Evolutionary conservation across 305 asterid genomes (phyloP).

Genomic region (Rubia peregrina): DNA sequence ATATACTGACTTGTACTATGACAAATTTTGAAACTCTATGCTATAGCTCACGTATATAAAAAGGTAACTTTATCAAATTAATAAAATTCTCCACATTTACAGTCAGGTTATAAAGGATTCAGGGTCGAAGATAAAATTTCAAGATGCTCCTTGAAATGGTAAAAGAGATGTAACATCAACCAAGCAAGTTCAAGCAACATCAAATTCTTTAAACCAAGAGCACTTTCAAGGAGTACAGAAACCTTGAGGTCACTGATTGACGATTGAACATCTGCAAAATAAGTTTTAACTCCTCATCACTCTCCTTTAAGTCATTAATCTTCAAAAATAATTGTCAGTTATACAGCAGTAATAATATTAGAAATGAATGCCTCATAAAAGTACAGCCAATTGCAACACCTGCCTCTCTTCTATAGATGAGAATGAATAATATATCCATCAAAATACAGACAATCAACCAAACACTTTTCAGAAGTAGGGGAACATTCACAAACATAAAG

Average conservation of each 20-base stretch:
- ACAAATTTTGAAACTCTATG: not conserved
- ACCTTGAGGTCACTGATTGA: slow-evolving; percentile 76
- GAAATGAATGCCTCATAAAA: not conserved
- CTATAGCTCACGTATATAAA: not conserved
- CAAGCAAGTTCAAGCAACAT: not conserved
- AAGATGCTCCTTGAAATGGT: not conserved
- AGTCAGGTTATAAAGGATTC: not conserved
- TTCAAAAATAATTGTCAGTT: slow-evolving; percentile 30
- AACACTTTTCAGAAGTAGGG: not conserved
- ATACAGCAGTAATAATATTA: not conserved
- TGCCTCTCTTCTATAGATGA: not conserved
- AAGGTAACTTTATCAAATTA: too few relatives aligned
- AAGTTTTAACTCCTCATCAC: slow-evolving; percentile 59
- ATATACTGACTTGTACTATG: not conserved
- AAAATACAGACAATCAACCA: not conserved
- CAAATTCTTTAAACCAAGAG: slow-evolving; percentile 1
- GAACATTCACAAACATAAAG: not conserved
- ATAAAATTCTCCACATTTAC: not conserved
- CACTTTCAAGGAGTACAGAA: slow-evolving; percentile 15
- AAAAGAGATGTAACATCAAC: not conserved
- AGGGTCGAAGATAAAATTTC: not conserved
- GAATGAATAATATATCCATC: not conserved
- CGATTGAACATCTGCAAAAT: slow-evolving; percentile 60
- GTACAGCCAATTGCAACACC: not conserved
- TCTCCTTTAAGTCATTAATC: slow-evolving; percentile 64